phyloP scores from a whole-genome alignment of 2,329 filamentous ascomycete genomes.

The Alternaria longipes region DNA sequence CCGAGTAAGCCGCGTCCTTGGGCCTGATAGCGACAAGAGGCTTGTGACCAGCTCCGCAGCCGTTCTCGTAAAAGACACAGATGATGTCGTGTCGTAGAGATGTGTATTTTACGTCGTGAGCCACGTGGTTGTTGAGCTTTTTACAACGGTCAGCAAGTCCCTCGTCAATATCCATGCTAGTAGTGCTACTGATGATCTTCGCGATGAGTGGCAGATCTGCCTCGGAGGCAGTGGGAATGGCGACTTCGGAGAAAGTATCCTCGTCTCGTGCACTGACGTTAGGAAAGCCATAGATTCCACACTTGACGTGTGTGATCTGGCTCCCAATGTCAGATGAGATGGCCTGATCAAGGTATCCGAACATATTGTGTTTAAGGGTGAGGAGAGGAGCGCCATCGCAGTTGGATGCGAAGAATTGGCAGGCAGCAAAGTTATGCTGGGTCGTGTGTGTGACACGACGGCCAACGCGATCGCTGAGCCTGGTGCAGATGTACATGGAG shows the following conservation, averaged over 20 bases:
- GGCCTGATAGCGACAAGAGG: not conserved
- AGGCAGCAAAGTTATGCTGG: not conserved
- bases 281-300: not conserved
- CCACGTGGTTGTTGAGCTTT: not conserved
- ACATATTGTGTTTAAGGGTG: not conserved
- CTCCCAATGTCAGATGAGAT: not conserved
- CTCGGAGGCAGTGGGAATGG: accelerated
- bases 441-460: not conserved
- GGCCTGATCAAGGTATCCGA: not conserved
- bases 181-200: not conserved
- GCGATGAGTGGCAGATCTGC: not conserved
- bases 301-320: not conserved
- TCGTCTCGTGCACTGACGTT: not conserved
- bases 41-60: not conserved
- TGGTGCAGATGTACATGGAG: not conserved
- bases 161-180: not conserved
- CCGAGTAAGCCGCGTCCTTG: not conserved
- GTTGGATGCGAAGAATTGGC: not conserved
- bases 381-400: not conserved
- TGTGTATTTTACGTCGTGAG: not conserved
- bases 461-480: not conserved
- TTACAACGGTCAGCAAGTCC: not conserved
- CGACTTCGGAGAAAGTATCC: accelerated
- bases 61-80: not conserved
- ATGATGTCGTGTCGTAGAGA: not conserved